These are phyloP conservation scores for Aquilaria yunnanensis DNA, from an alignment of 345 rosid genomes.

Conservation along the genomic window DNA sequence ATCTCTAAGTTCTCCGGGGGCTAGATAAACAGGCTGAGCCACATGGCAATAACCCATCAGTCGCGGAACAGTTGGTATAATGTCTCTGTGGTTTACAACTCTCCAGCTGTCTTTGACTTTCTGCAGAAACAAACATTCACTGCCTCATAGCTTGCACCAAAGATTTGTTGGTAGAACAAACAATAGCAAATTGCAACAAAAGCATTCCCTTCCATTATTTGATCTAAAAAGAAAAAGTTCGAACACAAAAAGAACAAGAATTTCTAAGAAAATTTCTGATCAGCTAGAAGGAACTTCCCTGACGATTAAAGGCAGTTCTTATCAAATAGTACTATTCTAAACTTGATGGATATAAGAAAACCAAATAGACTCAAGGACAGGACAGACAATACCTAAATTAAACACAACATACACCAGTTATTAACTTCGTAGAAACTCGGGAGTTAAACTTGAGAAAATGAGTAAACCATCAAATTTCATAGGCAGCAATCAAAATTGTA, in stretches of 20 bases:
- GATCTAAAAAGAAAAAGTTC: neutral
- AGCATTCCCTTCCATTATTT: neutral
- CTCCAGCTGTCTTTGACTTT: conserved; percentile 94
- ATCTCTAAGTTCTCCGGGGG: conserved; percentile 54
- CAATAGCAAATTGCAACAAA: conserved; percentile 3
- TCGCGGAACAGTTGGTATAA: conserved; percentile 93
- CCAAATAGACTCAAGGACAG: no score
- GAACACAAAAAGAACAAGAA: neutral
- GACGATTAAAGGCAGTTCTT: no score
- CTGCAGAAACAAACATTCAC: conserved; percentile 32
- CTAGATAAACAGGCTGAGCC: conserved; percentile 83
- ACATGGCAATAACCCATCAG: conserved; percentile 98
- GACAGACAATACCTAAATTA: no score
- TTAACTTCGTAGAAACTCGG: no score
- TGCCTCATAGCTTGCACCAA: conserved; percentile 1
- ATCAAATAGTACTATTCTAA: no score
- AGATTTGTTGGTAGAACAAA: neutral
- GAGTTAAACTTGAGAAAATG: no score
- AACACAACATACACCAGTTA: no score
- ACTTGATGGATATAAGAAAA: no score
- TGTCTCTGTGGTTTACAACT: conserved; percentile 94
- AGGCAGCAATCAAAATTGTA: no score
- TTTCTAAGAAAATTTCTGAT: no score
- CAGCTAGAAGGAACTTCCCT: no score
- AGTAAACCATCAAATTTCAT: no score